Conservation (phyloP, 2,329 filamentous ascomycete genomes). For the Aspergillus candidus region DNA sequence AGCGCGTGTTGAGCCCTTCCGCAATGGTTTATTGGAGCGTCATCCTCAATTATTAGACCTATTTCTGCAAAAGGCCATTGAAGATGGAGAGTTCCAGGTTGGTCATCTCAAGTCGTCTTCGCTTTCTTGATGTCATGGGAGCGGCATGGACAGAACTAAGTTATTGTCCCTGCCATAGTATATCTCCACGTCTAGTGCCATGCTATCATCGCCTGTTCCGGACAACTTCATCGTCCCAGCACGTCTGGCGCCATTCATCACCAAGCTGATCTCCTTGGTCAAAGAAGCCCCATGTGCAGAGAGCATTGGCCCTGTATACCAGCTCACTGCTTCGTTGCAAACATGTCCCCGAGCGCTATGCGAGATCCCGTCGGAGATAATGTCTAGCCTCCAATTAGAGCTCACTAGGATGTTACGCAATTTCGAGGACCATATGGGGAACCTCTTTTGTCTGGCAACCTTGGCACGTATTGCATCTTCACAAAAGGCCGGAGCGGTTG, state of each 20-base stretch:
- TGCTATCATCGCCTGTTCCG: constrained; percentile 33
- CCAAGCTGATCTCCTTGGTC: constrained; percentile 24
- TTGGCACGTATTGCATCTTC: constrained; percentile 31
- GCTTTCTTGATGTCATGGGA: background rate
- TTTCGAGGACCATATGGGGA: constrained; percentile 35
- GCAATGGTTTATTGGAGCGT: constrained; percentile 28
- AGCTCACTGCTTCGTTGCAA: constrained; percentile 26
- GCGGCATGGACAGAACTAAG: background rate
- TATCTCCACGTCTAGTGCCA: constrained; percentile 23
- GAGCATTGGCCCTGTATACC: constrained; percentile 30
- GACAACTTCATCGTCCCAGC: constrained; percentile 25
- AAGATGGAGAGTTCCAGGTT: constrained; percentile 25
- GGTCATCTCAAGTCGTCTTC: constrained; percentile 5
- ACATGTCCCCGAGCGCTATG: constrained; percentile 22
- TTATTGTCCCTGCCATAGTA: constrained; percentile 17
- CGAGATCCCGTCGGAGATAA: constrained; percentile 27
- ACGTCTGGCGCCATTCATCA: constrained; percentile 28
- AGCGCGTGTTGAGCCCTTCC: constrained; percentile 26
- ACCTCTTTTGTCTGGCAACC: constrained; percentile 37
- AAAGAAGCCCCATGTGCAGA: constrained; percentile 26
- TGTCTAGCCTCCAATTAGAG: constrained; percentile 33
- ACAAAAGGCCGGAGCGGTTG: constrained; percentile 1
- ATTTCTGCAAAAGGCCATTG: constrained; percentile 27
- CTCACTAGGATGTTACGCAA: constrained; percentile 35
- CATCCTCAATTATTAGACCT: constrained; percentile 32